Base-by-base conservation (phyloP, 257 asterid species). In the Nicotiana tabacum region DNA sequence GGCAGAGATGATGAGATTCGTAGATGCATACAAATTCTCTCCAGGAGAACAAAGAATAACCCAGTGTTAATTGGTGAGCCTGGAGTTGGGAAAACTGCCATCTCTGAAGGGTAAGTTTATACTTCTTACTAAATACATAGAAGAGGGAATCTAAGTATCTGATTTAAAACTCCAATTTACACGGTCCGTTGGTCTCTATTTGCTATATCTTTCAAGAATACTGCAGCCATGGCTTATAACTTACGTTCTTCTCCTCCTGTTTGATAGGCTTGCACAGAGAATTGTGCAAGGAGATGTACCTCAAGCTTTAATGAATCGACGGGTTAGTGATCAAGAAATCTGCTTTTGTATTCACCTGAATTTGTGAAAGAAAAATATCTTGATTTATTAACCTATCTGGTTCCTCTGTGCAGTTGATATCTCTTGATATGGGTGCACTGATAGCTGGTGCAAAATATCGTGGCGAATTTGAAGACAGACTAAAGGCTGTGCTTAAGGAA, bases 241-340 rank as follows among this genome's bases (percentile, higher is more conserved):
- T 62, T 80, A 7, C 37, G 6, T 16, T 60, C 56, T 62, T 39
- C 17, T 66, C 61, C 37, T 60, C 35, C 57, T 85, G 82, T 82
- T 77, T 87, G 85, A 69, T 95, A 94, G 99, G 94, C 97, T 96
- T 85, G 99, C 99, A 10, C 99, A 94, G 89, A 92, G 99, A 86
- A 96, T 96, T 86, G 97, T 96, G 85, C 97, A 94, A 87, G 99
- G 99, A 84, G 99, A 96, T 89, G 99, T 94, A 65, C 99, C 99
- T 83, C 98, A 96, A 88, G 98, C 99, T 70, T 83, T 96, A 88
- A 93, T 92, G 92, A 94, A 96, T 76, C 93, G 99, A 79, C 88
- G 89, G 95, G 98, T 96, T 87, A 80, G 96, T 92, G 66, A 39
- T 83, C 66, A 84, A 43, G 82, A 65, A 16, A 46, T 82, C 53